These are phyloP conservation scores for Marasmius tenuissimus DNA, from an alignment of 1,284 basidiomycete genomes.

Conservation along the genomic window DNA sequence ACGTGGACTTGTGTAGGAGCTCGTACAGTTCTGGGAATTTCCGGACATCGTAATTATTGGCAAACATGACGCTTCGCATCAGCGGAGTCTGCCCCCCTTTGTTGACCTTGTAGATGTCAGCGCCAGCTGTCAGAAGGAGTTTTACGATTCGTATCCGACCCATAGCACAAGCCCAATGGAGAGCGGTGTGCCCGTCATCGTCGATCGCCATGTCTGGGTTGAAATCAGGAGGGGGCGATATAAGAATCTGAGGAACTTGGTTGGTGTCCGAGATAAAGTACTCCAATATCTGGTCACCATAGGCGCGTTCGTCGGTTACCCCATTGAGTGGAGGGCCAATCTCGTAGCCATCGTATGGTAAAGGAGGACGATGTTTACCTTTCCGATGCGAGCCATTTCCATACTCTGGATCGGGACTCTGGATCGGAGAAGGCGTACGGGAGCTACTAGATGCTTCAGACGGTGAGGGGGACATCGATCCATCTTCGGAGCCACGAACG, in stretches of 20 bases:
- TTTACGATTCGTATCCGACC: slow-evolving; percentile 97
- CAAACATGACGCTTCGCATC: slow-evolving; percentile 99
- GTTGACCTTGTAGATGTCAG: slow-evolving; percentile 97
- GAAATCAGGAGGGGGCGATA: slow-evolving; percentile 89
- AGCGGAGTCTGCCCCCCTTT: slow-evolving; percentile 95
- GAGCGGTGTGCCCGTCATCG: slow-evolving; percentile 95
- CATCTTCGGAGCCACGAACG: slow-evolving; percentile 72
- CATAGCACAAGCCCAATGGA: slow-evolving; percentile 99
- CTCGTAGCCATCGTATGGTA: slow-evolving; percentile 28
- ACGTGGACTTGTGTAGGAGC: slow-evolving; percentile 92
- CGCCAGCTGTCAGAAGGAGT: slow-evolving; percentile 89
- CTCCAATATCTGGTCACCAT: slow-evolving; percentile 96
- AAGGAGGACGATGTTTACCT: slow-evolving; percentile 36
- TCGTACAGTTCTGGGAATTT: slow-evolving; percentile 99
- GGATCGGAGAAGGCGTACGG: slow-evolving; percentile 86
- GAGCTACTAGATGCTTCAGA: slow-evolving; percentile 86
- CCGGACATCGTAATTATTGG: slow-evolving; percentile 99
- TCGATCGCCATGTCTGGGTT: slow-evolving; percentile 97
- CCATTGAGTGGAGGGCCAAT: slow-evolving; percentile 42
- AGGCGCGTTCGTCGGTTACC: slow-evolving; percentile 53
- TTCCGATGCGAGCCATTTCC: slow-evolving; percentile 24
- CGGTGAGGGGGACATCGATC: slow-evolving; percentile 83
- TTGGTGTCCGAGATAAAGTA: slow-evolving; percentile 99
- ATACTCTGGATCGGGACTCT: slow-evolving; percentile 49
- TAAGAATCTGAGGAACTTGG: slow-evolving; percentile 87